Conservation (phyloP, 1,284 basidiomycete genomes). For the Tilletiopsis washingtonensis region DNA sequence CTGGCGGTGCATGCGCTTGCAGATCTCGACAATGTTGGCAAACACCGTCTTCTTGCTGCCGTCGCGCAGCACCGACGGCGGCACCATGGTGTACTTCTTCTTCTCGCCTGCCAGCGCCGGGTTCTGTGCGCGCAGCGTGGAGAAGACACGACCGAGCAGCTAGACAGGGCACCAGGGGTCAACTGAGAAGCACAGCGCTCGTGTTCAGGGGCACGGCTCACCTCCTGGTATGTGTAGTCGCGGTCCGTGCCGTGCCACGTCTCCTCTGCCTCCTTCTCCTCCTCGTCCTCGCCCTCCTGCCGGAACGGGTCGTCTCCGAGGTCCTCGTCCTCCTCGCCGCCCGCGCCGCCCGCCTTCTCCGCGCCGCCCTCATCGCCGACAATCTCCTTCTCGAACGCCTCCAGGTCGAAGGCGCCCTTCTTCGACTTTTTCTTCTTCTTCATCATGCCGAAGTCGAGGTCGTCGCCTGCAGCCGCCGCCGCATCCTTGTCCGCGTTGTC, state of each 20-base stretch:
- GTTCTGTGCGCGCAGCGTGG: constrained; percentile 83
- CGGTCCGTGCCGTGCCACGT: constrained; percentile 81
- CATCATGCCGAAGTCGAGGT: constrained; percentile 54
- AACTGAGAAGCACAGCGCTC: constrained; percentile 1
- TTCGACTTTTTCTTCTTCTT: constrained; percentile 53
- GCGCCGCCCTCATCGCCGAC: constrained; percentile 48
- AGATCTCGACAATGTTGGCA: constrained; percentile 93
- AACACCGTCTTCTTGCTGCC: constrained; percentile 94
- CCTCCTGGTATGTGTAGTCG: constrained; percentile 90
- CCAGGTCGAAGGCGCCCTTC: constrained; percentile 47
- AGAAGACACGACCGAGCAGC: constrained; percentile 89
- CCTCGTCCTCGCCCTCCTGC: constrained; percentile 16
- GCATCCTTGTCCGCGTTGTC: too few relatives aligned
- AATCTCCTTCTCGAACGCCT: constrained; percentile 48
- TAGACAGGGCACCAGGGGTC: constrained; percentile 47
- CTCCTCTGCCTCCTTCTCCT: constrained; percentile 22
- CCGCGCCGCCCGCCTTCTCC: constrained; percentile 58
- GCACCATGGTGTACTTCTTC: constrained; percentile 93
- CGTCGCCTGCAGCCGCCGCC: too few relatives aligned
- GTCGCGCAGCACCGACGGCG: constrained; percentile 89
- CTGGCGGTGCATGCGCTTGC: constrained; percentile 95
- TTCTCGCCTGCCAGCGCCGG: constrained; percentile 68
- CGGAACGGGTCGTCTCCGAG: constrained; percentile 40
- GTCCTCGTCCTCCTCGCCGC: constrained; percentile 50
- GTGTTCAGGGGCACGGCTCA: constrained; percentile 44